Evolutionary conservation across 768 basidiomycete species (phyloP), one percentile per base, ranked within the genome.

Genomic region (Boletus fagicola): DNA sequence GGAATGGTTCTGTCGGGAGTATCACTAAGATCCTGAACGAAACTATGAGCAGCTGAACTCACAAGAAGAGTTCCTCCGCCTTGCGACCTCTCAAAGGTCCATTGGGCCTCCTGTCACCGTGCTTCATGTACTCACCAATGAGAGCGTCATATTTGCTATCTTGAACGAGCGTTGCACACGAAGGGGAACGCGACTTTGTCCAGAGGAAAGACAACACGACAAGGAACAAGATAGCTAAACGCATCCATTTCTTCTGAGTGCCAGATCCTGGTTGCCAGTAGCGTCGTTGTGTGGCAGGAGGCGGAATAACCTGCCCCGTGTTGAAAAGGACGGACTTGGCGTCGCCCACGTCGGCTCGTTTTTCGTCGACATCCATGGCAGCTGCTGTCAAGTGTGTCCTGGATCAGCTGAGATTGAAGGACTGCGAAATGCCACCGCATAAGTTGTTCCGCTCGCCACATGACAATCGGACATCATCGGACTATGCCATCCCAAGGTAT

Each of bases 31-130:
- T 13, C 48, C 12, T 28, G 26, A 46, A 4, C 3, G 9, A 33
- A 35, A 36, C 7, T 8, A 53, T 15, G 43, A 53, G 24, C 9
- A 28, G 36, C 51, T 35, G 49, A 8, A 53, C 79, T 64, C 58
- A 79, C 80, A 82, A 59, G 68, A 78, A 81, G 38, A 78, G 61
- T 31, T 77, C 57, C 68, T 81, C 81, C 1, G 78, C 78, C 38
- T 67, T 60, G 57, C 67, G 74, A 18, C 72, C 75, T 45, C 68
- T 69, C 48, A 73, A 57, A 22, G 71, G 65, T 2, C 57, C 61
- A 44, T 54, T 20, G 15, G 55, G 54, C 47, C 20, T 59, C 47
- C 35, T 57, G 48, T 58, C 57, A 40, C 56, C 59, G 11, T 69
- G 46, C 30, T 49, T 62, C 56, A 62, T 54, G 36, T 63, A 64